Percentiles rank a stretch among this genome's conserved stretches.
Conservation (phyloP, 1,284 basidiomycete species). For the Dichomitus squalens region DNA sequence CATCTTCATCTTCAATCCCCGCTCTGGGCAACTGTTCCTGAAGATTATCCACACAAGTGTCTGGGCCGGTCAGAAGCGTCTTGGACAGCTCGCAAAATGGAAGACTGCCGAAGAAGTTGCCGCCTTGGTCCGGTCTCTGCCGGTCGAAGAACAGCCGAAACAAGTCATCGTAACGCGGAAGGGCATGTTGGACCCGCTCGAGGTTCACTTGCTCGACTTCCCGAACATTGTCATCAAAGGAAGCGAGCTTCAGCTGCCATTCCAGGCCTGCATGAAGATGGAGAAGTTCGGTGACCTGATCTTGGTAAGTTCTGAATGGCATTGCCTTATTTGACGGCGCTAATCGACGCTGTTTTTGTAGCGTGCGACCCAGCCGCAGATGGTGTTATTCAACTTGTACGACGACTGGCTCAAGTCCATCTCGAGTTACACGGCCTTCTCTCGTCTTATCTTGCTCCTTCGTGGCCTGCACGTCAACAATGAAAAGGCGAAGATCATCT, state of each 20-base stretch:
- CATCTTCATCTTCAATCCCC: constrained; percentile 99
- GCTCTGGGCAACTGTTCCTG: constrained; percentile 97
- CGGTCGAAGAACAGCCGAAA: constrained; percentile 99
- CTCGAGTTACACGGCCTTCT: constrained; percentile 99
- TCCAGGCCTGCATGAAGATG: constrained; percentile 99
- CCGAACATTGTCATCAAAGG: constrained; percentile 99
- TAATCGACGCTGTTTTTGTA: constrained; percentile 16
- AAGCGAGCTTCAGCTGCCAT: constrained; percentile 95
- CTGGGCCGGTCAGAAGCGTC: constrained; percentile 99
- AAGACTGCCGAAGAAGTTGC: constrained; percentile 99
- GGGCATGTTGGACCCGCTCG: constrained; percentile 98
- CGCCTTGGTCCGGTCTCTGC: constrained; percentile 93
- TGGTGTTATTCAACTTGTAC: constrained; percentile 98
- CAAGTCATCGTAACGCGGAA: constrained; percentile 99
- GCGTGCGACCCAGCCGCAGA: constrained; percentile 98
- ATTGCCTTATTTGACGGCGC: background rate
- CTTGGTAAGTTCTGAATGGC: constrained; percentile 52
- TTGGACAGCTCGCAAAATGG: constrained; percentile 99
- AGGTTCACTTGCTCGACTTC: constrained; percentile 99
- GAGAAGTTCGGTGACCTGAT: constrained; percentile 99
- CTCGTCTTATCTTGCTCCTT: constrained; percentile 92
- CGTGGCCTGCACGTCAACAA: constrained; percentile 99
- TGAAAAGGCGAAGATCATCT: constrained; percentile 96
- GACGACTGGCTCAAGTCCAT: constrained; percentile 99
- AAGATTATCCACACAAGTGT: constrained; percentile 99